Evolutionary conservation across 257 asterid genomes (phyloP).

Genomic region (Gentiana straminea): DNA sequence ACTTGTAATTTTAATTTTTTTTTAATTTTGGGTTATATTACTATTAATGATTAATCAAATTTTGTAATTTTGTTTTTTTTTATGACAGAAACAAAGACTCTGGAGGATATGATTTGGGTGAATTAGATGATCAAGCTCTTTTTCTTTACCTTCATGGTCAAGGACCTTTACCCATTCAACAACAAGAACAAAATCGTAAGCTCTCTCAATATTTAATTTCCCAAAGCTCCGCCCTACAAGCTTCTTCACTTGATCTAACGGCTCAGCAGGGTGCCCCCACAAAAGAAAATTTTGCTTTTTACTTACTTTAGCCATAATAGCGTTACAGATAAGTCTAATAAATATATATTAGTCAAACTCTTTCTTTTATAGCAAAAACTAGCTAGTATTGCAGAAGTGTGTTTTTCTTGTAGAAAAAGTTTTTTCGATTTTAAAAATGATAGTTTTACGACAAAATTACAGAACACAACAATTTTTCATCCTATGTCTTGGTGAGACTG

Average conservation of each 20-base stretch:
- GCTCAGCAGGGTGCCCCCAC: background rate
- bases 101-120: conserved; percentile 57
- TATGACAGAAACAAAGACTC: conserved; percentile 46
- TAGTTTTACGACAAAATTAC: background rate
- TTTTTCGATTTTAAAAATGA: background rate
- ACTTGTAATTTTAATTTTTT: background rate
- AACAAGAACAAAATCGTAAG: conserved; percentile 42
- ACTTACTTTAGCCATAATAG: background rate
- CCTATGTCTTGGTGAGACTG: background rate
- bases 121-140: conserved; percentile 76
- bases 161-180: conserved; percentile 41
- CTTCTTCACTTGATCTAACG: too few species aligned
- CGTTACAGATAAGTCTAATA: too few species aligned
- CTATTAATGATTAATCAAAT: background rate
- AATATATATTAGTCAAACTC: too few species aligned
- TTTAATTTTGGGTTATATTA: too few species aligned
- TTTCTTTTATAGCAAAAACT: too few species aligned
- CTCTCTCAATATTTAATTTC: background rate
- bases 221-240: background rate
- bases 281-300: background rate
- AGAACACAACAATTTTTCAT: background rate
- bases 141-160: conserved; percentile 49
- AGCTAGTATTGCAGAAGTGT: too few species aligned
- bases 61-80: background rate
- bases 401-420: too few species aligned